Evolutionary conservation across 2,329 filamentous ascomycete species (phyloP), one percentile per base, ranked within the genome.

Genomic region (Curvularia eragrostidis): DNA sequence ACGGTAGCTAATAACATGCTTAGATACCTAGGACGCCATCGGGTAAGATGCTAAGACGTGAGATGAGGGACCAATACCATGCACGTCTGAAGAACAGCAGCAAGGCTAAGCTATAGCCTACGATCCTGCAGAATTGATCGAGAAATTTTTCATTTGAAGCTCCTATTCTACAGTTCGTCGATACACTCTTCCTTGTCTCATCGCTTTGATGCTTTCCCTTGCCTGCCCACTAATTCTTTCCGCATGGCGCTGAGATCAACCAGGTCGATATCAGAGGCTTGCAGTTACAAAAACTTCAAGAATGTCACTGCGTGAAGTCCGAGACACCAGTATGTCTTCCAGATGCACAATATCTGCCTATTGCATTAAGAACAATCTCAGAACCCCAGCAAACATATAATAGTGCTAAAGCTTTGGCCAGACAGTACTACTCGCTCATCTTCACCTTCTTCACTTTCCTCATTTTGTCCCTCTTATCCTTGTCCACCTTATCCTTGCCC

Each of bases 11-110:
- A 51, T 60, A 10, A 50, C 12, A 12, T 26, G 4, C 5, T 23
- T 28, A 72, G 70, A 71, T 72, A 47, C 69, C 68, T 2, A 58
- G 68, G 15, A 73, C 69, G 5, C 68, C 67, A 4, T 67, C 63
- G 3, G 70, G 69, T 6, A 71, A 73, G 55, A 72, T 71, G 69
- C 28, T 73, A 34, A 63, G 70, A 44, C 56, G 70, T 18, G 68
- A 73, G 50, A 72, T 72, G 69, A 54, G 67, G 10, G 70, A 73
- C 51, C 47, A 38, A 19, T 72, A 71, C 28, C 68, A 72, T 59
- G 67, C 64, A 15, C 49, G 61, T 3, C 1, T 71, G 39, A 69
- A 71, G 61, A 38, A 26, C 3, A 54, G 63, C 38, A 53, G 57
- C 1, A 67, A 51, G 23, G 63, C 64, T 3, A 71, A 66, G 50